These are phyloP conservation scores for Noccaea caerulescens DNA, from an alignment of 345 rosid genomes.

Conservation along the genomic window DNA sequence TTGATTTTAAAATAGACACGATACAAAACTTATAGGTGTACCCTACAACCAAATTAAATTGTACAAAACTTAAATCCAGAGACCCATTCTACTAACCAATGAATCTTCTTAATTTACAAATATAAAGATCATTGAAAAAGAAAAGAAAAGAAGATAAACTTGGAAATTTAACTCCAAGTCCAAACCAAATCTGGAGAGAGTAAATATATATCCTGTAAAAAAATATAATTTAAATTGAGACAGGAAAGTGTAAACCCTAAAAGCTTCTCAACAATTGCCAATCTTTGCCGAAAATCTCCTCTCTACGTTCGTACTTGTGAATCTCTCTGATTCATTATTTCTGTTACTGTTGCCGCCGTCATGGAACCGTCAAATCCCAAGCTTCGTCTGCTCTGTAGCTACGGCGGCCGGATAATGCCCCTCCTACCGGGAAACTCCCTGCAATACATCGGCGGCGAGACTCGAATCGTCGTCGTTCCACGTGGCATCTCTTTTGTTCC, in stretches of 20 bases:
- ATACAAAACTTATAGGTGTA: too few species aligned
- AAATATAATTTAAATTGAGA: neutral
- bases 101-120: too few species aligned
- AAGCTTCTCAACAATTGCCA: neutral
- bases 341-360: neutral
- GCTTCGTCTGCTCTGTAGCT: conserved; percentile 32
- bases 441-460: conserved; percentile 29
- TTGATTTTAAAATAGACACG: too few species aligned
- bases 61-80: too few species aligned
- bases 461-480: conserved; percentile 13
- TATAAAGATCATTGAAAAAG: too few species aligned
- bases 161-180: too few species aligned
- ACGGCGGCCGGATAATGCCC: conserved; percentile 33
- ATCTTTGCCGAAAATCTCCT: neutral
- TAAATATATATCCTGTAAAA: too few species aligned
- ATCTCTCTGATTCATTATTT: neutral
- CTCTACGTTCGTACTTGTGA: neutral
- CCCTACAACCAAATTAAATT: too few species aligned
- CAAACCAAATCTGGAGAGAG: neutral
- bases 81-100: too few species aligned
- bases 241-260: conserved; percentile 8
- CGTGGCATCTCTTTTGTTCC: conserved; percentile 12
- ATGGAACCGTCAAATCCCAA: conserved; percentile 23
- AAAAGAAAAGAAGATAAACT: too few species aligned
- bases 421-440: conserved; percentile 5